Conservation (phyloP, 495 filamentous ascomycete genomes). For the Cercophora samala region DNA sequence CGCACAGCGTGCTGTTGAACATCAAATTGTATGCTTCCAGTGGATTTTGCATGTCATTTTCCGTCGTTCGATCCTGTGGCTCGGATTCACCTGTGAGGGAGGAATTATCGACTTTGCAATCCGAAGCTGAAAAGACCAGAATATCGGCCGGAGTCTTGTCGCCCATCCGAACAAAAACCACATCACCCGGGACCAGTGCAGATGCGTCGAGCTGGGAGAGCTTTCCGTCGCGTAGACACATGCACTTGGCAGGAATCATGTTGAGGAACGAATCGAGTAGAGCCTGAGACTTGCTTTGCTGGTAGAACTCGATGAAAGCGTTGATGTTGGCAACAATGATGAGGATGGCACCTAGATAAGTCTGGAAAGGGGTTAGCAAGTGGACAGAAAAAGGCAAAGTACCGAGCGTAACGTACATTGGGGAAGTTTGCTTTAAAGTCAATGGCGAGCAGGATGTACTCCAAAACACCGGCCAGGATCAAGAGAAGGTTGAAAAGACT, state of each 20-base stretch:
- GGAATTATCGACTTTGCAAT: conserved; percentile 55
- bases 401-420: conserved; percentile 25
- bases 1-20: conserved; percentile 24
- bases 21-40: conserved; percentile 30
- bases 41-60: conserved; percentile 30
- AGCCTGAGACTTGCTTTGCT: conserved; percentile 33
- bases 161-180: conserved; percentile 63
- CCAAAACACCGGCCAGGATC: conserved; percentile 32
- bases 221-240: conserved; percentile 32
- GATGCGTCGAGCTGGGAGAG: conserved; percentile 25
- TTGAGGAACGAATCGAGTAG: conserved; percentile 33
- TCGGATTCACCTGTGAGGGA: conserved; percentile 57
- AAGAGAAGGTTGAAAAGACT: conserved; percentile 35
- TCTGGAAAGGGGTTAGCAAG: conserved; percentile 17
- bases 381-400: not conserved
- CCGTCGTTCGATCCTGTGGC: conserved; percentile 21
- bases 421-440: conserved; percentile 35
- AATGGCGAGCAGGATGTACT: conserved; percentile 34
- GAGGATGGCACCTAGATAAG: conserved; percentile 34
- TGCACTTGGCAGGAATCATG: conserved; percentile 36
- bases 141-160: conserved; percentile 67
- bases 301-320: conserved; percentile 37
- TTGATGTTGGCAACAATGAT: conserved; percentile 33
- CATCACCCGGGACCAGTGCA: conserved; percentile 58
- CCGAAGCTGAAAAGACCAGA: conserved; percentile 60